Conservation (phyloP, 2,329 filamentous ascomycete species). For the Cordyceps farinosa region DNA sequence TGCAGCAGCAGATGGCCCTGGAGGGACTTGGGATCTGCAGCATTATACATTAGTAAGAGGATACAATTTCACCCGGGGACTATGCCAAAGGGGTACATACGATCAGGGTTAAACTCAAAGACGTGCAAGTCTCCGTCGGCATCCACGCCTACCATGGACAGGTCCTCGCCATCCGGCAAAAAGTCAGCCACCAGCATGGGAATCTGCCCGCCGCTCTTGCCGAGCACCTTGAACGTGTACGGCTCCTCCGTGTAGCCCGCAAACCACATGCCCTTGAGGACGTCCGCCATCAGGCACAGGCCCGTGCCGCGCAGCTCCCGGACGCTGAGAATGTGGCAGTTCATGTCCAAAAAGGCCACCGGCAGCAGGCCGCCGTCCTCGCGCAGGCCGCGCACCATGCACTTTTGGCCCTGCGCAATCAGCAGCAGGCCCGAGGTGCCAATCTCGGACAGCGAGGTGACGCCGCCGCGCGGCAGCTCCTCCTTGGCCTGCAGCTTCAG, state of each 20-base stretch:
- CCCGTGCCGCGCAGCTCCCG: constrained; percentile 82
- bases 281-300: constrained; percentile 83
- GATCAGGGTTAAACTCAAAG: constrained; percentile 90
- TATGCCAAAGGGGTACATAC: constrained; percentile 48
- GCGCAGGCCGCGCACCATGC: constrained; percentile 92
- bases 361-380: constrained; percentile 90
- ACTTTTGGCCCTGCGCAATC: constrained; percentile 91
- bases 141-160: constrained; percentile 81
- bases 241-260: constrained; percentile 95
- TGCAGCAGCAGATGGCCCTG: constrained; percentile 85
- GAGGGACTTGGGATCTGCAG: constrained; percentile 81
- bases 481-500: constrained; percentile 86
- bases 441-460: constrained; percentile 80
- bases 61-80: constrained; percentile 24
- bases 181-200: constrained; percentile 83
- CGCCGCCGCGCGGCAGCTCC: constrained; percentile 84
- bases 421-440: constrained; percentile 86
- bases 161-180: constrained; percentile 75
- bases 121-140: constrained; percentile 83
- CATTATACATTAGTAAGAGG: constrained; percentile 6
- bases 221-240: constrained; percentile 90
- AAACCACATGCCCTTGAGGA: constrained; percentile 92
- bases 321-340: constrained; percentile 82
- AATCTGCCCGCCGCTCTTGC: constrained; percentile 75
- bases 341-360: constrained; percentile 97